Evolutionary conservation across 2,329 filamentous ascomycete genomes (phyloP).

Genomic region (Cadophora luteo-olivacea): DNA sequence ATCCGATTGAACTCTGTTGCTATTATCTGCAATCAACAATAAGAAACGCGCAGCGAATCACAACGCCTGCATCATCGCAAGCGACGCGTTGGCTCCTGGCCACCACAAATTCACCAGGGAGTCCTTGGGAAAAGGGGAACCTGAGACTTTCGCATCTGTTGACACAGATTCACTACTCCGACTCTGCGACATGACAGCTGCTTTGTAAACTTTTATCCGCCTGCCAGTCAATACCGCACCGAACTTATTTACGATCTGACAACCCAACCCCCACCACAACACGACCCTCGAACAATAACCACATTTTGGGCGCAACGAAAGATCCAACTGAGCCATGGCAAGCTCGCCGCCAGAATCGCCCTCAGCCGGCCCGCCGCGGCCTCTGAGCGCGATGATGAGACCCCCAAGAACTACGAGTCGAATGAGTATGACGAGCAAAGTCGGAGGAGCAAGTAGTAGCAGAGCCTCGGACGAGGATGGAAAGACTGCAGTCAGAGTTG

Average conservation of each 20-base stretch:
- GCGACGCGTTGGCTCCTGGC: slow-evolving; percentile 28
- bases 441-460: slow-evolving; percentile 71
- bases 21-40: slow-evolving; percentile 21
- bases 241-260: neutral
- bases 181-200: slow-evolving; percentile 31
- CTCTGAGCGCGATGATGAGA: slow-evolving; percentile 82
- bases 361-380: slow-evolving; percentile 64
- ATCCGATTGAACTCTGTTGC: slow-evolving; percentile 15
- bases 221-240: neutral
- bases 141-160: slow-evolving; percentile 25
- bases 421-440: slow-evolving; percentile 82
- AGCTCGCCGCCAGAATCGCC: slow-evolving; percentile 75
- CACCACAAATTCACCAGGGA: slow-evolving; percentile 17
- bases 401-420: slow-evolving; percentile 81
- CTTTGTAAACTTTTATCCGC: slow-evolving; percentile 23
- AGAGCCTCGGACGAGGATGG: slow-evolving; percentile 88
- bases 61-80: slow-evolving; percentile 16
- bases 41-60: slow-evolving; percentile 22
- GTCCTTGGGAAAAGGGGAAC: slow-evolving; percentile 20
- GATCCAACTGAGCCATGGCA: slow-evolving; percentile 58
- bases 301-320: slow-evolving; percentile 44
- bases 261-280: slow-evolving; percentile 12
- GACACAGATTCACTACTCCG: slow-evolving; percentile 20
- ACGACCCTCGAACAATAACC: slow-evolving; percentile 11
- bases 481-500: slow-evolving; percentile 94